Evolutionary conservation across 139 green algal genomes (phyloP).

Genomic region (Asterochloris sp.): DNA sequence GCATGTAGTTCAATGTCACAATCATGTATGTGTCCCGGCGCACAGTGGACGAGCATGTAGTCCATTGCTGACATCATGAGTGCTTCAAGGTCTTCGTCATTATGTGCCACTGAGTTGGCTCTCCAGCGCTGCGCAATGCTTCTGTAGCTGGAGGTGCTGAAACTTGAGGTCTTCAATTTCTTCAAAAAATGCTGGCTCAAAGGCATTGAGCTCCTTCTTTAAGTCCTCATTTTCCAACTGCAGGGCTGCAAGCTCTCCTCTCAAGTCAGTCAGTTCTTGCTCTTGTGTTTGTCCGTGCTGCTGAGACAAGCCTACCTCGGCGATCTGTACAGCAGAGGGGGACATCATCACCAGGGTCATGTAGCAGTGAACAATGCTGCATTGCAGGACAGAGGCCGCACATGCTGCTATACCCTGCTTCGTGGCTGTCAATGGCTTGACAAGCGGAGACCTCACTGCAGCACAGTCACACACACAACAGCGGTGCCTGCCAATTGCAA

Average conservation of each 20-base stretch:
- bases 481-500: neutral
- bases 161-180: slow-evolving; percentile 74
- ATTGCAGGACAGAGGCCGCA: neutral
- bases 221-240: slow-evolving; percentile 69
- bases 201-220: slow-evolving; percentile 64
- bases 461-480: neutral
- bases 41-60: too few species aligned
- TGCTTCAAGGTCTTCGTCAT: too few species aligned
- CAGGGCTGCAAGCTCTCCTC: slow-evolving; percentile 42
- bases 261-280: slow-evolving; percentile 7
- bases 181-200: slow-evolving; percentile 77
- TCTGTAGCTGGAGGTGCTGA: slow-evolving; percentile 48
- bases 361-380: neutral
- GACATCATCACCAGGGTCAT: neutral
- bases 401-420: neutral
- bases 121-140: slow-evolving; percentile 35
- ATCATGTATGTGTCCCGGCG: too few species aligned
- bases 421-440: neutral
- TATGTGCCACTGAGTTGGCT: neutral
- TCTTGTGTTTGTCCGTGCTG: neutral
- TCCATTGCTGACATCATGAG: too few species aligned
- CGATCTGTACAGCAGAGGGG: neutral
- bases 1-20: too few species aligned
- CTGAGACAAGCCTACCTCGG: neutral
- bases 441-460: neutral